Base-by-base conservation (phyloP, 768 basidiomycete species). In the Suillus spraguei region DNA sequence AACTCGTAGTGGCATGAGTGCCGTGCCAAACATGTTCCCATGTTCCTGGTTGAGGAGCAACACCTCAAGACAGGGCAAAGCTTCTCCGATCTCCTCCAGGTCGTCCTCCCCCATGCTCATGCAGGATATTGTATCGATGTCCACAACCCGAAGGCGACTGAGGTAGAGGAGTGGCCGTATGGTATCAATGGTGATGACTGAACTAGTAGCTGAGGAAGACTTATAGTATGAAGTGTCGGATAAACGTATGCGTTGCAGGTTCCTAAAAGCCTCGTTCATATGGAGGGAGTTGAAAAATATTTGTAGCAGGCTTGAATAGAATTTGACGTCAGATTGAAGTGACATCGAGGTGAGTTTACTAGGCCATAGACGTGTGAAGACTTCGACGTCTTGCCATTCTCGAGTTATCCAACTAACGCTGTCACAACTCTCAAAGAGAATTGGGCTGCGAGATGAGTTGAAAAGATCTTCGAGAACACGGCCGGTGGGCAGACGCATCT, bases 11-110 rank as follows among this genome's bases (percentile, higher is more conserved):
- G 24, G 24, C 13, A 1, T 49, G 6, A 6, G 47, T 24, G 47
- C 11, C n/a, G 44, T n/a, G 10, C 10, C 5, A 46, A n/a, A 22
- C 47, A 28, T 49, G 6, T 3, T 14, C 14, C 24, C 24, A 24
- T 8, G 0, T 3, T 5, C 8, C 46, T 52, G 24, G 46, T 84
- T 85, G 13, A 86, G 68, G 14, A 81, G 60, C 28, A 86, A 73
- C 22, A 62, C 73, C 60, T 82, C 79, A 10, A 84, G 66, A 5
- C 76, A 71, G 1, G 81, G 80, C 80, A 82, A 84, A 8, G 74
- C 73, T 28, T 68, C 64, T 4, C 83, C 83, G 3, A 86, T 70
- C 16, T 76, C 70, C 42, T 81, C 80, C 24, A 86, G 65, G 20
- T 85, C 79, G 8, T 75, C 74, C 2, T 75, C 75, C 5, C 73